Conservation (phyloP, 2,329 filamentous ascomycete species). For the Calonectria honghensis region DNA sequence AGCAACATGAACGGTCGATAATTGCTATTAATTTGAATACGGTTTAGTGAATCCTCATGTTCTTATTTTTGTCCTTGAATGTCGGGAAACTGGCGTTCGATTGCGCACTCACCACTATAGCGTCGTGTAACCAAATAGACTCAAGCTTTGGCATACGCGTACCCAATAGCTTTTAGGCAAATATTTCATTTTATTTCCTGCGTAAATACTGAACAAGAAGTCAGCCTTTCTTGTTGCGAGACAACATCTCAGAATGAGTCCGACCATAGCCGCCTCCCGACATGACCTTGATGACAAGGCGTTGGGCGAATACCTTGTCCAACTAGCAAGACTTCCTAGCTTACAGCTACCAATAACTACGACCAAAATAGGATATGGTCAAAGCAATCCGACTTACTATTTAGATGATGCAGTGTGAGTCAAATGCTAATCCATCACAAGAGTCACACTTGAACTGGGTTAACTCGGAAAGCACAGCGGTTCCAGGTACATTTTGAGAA, state of each 20-base stretch:
- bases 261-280: not conserved
- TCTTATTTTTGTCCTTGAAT: not conserved
- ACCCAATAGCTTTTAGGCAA: not conserved
- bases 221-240: not conserved
- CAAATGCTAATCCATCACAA: rapidly evolving
- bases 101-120: not conserved
- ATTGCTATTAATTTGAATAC: not conserved
- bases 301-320: constrained; percentile 16
- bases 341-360: constrained; percentile 19
- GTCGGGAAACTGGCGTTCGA: not conserved
- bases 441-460: not conserved
- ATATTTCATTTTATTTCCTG: not conserved
- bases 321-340: not conserved
- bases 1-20: not conserved
- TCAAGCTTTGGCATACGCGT: not conserved
- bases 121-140: not conserved
- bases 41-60: not conserved
- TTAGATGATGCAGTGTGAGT: constrained; percentile 35
- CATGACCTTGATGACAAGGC: constrained; percentile 26
- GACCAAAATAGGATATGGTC: constrained; percentile 37
- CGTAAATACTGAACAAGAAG: not conserved
- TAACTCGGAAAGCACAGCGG: not conserved
- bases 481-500: constrained; percentile 36
- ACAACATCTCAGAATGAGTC: not conserved
- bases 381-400: constrained; percentile 40